phyloP scores from a whole-genome alignment of 2,329 filamentous ascomycete genomes.

The Cladorrhinum sp. region DNA sequence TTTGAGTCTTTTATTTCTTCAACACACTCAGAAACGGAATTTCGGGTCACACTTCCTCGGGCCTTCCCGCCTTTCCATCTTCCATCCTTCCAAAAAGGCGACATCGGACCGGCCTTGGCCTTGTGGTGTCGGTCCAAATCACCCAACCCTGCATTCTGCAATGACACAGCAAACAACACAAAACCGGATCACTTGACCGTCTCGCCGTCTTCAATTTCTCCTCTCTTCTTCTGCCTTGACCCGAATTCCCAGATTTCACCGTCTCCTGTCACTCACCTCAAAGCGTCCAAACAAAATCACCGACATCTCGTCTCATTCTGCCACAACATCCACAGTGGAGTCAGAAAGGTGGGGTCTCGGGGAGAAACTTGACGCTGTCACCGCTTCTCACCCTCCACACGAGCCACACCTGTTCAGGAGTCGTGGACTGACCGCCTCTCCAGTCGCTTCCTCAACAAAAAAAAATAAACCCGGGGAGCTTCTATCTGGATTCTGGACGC shows the following conservation, averaged over 20 bases:
- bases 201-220: neutral
- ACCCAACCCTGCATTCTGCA: neutral
- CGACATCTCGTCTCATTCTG: neutral
- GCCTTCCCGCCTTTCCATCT: slow-evolving; percentile 4
- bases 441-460: neutral
- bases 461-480: neutral
- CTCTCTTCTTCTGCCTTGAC: too few relatives aligned
- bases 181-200: neutral
- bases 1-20: neutral
- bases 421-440: neutral
- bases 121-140: neutral
- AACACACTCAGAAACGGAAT: neutral
- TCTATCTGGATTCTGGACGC: neutral
- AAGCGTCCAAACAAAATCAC: neutral
- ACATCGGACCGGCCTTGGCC: slow-evolving; percentile 3
- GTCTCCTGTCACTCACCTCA: neutral
- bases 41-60: neutral
- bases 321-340: neutral
- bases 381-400: neutral
- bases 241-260: neutral
- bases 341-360: neutral
- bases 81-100: slow-evolving; percentile 1
- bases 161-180: neutral
- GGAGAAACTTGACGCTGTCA: neutral
- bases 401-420: neutral